Percentiles rank a stretch among this genome's conserved stretches.
Conservation (phyloP, 805 yeast species). For the Sungouiozyma ichnusensis region DNA sequence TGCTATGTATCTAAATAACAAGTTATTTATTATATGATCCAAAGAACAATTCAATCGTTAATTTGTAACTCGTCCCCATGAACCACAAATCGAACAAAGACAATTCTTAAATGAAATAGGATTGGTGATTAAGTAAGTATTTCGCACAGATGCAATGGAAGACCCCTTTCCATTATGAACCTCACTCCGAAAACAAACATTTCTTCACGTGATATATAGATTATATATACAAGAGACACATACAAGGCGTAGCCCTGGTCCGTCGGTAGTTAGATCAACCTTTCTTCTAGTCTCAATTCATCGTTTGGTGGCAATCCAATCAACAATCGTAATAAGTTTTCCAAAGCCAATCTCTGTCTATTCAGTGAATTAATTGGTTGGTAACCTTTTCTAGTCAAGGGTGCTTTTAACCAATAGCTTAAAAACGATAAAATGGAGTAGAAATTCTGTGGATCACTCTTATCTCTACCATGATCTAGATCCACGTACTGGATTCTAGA, state of each 20-base stretch:
- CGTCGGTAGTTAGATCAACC: constrained; percentile 27
- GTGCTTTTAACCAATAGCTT: constrained; percentile 95
- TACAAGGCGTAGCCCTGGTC: too few species aligned
- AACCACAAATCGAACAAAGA: too few species aligned
- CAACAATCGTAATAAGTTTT: constrained; percentile 78
- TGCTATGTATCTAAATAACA: too few species aligned
- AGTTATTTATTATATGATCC: too few species aligned
- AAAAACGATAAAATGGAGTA: constrained; percentile 80
- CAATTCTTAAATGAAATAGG: too few species aligned
- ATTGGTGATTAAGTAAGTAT: neutral
- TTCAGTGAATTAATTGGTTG: constrained; percentile 87
- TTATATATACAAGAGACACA: neutral
- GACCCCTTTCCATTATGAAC: neutral
- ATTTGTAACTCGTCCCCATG: too few species aligned
- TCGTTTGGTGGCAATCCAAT: constrained; percentile 85
- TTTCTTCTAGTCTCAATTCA: constrained; percentile 91
- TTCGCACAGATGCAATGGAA: neutral
- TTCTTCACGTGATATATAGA: neutral
- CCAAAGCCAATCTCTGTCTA: constrained; percentile 88
- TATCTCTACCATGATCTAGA: constrained; percentile 24
- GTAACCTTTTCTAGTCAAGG: constrained; percentile 82
- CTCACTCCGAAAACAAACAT: neutral
- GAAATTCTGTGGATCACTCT: constrained; percentile 47
- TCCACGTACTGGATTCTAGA: constrained; percentile 75
- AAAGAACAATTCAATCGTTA: too few species aligned